Conservation (phyloP, 306 rosid genomes). For the Leucaena leucocephala region DNA sequence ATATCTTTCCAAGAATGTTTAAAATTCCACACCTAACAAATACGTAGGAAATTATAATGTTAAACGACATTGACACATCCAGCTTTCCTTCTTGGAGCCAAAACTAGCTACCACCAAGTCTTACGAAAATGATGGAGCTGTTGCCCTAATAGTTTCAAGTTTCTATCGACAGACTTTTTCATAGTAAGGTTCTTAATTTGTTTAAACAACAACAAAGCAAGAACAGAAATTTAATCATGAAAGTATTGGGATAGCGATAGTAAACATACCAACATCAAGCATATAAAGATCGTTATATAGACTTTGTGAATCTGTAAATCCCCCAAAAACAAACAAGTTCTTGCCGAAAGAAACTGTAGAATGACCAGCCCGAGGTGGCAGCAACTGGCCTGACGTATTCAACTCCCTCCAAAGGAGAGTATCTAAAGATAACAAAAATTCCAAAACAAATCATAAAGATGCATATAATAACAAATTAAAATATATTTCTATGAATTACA, state of each 20-base stretch:
- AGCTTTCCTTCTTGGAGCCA: slow-evolving; percentile 21
- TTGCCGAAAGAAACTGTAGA: slow-evolving; percentile 85
- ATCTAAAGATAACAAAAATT: slow-evolving; percentile 58
- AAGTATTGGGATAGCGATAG: slow-evolving; percentile 16
- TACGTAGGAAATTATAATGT: slow-evolving; percentile 11
- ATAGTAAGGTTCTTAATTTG: slow-evolving; percentile 16
- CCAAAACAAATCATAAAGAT: slow-evolving; percentile 30
- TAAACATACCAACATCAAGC: slow-evolving; percentile 86
- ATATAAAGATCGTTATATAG: slow-evolving; percentile 79
- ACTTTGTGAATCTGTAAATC: slow-evolving; percentile 94
- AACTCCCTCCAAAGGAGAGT: slow-evolving; percentile 91
- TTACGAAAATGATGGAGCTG: slow-evolving; percentile 20
- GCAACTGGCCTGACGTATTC: slow-evolving; percentile 73
- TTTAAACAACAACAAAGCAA: slow-evolving; percentile 17
- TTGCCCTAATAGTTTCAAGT: slow-evolving; percentile 6
- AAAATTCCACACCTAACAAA: background rate
- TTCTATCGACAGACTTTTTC: background rate
- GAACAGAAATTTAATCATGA: background rate
- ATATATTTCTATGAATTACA: background rate
- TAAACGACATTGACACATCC: slow-evolving; percentile 13
- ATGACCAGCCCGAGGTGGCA: slow-evolving; percentile 97
- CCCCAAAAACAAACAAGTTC: slow-evolving; percentile 92
- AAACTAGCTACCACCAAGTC: slow-evolving; percentile 20
- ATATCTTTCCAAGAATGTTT: slow-evolving; percentile 18
- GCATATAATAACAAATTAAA: slow-evolving; percentile 8